Percentiles rank a stretch among this genome's conserved stretches.
These are phyloP conservation scores for Heritiera littoralis DNA, from an alignment of 345 rosid genomes.

Conservation along the genomic window DNA sequence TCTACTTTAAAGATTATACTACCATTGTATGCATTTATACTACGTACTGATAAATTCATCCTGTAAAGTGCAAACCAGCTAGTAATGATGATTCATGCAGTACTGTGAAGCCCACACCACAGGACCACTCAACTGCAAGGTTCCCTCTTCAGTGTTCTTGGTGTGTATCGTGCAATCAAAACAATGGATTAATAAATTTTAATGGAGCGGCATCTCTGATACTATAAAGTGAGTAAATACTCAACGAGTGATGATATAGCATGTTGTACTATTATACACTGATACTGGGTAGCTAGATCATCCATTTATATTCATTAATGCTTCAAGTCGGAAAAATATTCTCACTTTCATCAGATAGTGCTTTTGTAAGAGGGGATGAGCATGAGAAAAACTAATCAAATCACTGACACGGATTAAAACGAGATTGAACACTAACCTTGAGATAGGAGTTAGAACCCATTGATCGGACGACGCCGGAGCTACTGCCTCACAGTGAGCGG, in stretches of 20 bases:
- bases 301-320: background rate
- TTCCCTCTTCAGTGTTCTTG: background rate
- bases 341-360: background rate
- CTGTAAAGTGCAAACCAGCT: background rate
- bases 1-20: too few relatives aligned
- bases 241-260: background rate
- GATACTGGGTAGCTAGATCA: background rate
- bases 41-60: too few relatives aligned
- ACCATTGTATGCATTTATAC: too few relatives aligned
- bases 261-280: background rate
- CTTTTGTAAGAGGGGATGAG: background rate
- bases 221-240: too few relatives aligned
- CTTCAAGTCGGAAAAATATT: background rate
- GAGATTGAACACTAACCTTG: too few relatives aligned
- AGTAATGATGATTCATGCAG: too few relatives aligned
- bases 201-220: too few relatives aligned
- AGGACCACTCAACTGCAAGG: background rate
- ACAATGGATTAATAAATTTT: background rate
- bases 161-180: background rate
- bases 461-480: too few relatives aligned
- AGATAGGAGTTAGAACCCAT: too few relatives aligned
- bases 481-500: too few relatives aligned
- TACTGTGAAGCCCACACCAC: too few relatives aligned
- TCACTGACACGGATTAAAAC: too few relatives aligned
- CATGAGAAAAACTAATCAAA: background rate